Base-by-base conservation (phyloP, 352 stramenopile species). In the Phytophthora vignae region DNA sequence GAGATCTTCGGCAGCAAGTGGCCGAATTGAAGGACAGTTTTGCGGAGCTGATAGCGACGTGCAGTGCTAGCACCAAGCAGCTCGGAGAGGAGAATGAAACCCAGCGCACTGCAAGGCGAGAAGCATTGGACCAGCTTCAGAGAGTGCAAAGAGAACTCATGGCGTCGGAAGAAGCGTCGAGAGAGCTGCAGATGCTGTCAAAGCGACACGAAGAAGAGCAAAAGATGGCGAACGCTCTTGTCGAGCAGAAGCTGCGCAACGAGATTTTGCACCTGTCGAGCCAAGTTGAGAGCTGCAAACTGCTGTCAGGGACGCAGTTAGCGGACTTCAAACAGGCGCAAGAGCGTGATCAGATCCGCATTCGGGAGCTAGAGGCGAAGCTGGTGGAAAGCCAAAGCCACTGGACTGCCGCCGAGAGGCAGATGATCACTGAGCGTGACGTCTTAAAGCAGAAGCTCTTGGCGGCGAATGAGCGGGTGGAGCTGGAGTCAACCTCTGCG, bases 201-300 rank as follows among this genome's bases (percentile, higher is more conserved):
- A 69, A 73, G 29, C 68, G 40, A 38, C 58, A 65, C 0, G 79
- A 91, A 29, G 81, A 88, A 19, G 74, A 90, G 33, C 75, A 76
- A 53, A 73, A 67, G 21, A 38, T 79, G 22, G 38, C 69, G 4
- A 79, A 71, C 15, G 64, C 71, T 21, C 55, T 91, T n/a, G 82
- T 79, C 1, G 85, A 93, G 31, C 82, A 91, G 42, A 90, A 89
- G 53, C 61, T 91, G 42, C 81, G 84, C 4, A 90, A 91, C 27
- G 85, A 93, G 65, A 83, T 87, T 49, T 46, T 88, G 58, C 77
- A 91, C n/a, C 68, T 91, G 9, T 83, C 77, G n/a, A 85, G 73
- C 22, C 77, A 90, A 48, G 42, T 84, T 12, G 81, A 88, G 22
- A 88, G 77, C 38, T 90, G 74, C 44, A 88, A 82, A 27, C 40